Evolutionary conservation across 2,329 filamentous ascomycete genomes (phyloP).

Genomic region (Colletotrichum endophyticum): DNA sequence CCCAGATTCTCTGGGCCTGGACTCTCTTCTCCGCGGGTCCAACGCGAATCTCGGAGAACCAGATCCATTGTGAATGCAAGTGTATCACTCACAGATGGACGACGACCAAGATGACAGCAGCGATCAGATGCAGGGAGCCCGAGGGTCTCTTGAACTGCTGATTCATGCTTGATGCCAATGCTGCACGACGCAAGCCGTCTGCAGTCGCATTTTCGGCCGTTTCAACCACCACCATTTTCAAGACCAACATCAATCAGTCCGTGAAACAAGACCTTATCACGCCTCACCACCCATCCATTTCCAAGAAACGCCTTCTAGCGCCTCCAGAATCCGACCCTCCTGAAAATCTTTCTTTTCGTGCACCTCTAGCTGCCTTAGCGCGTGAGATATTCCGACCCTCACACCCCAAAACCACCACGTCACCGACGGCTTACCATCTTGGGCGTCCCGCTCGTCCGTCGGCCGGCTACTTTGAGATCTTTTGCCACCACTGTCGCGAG

Average conservation of each 20-base stretch:
- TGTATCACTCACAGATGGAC: not conserved
- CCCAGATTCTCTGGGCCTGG: not conserved
- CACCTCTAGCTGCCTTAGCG: slow-evolving; percentile 1
- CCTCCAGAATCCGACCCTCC: not conserved
- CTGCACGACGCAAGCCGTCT: not conserved
- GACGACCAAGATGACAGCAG: not conserved
- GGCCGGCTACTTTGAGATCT: not conserved
- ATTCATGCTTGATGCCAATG: not conserved
- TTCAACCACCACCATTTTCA: not conserved
- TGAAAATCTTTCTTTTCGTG: slow-evolving; percentile 1
- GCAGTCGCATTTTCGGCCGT: not conserved
- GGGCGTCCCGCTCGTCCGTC: not conserved
- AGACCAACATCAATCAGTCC: not conserved
- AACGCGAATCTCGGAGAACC: not conserved
- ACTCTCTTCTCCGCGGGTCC: not conserved
- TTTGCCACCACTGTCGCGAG: slow-evolving; percentile 2
- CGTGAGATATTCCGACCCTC: not conserved
- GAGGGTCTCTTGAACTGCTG: not conserved
- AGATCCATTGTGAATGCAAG: not conserved
- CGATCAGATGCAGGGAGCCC: not conserved
- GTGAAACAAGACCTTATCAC: not conserved
- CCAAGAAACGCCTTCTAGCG: not conserved
- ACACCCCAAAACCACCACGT: not conserved
- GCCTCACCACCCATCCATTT: not conserved
- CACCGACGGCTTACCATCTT: slow-evolving; percentile 10